A percentile compares a stretch with the other conserved stretches of the same genome.
Evolutionary conservation across 1,284 basidiomycete species (phyloP).

Genomic region (Moesziomyces globuligerus): DNA sequence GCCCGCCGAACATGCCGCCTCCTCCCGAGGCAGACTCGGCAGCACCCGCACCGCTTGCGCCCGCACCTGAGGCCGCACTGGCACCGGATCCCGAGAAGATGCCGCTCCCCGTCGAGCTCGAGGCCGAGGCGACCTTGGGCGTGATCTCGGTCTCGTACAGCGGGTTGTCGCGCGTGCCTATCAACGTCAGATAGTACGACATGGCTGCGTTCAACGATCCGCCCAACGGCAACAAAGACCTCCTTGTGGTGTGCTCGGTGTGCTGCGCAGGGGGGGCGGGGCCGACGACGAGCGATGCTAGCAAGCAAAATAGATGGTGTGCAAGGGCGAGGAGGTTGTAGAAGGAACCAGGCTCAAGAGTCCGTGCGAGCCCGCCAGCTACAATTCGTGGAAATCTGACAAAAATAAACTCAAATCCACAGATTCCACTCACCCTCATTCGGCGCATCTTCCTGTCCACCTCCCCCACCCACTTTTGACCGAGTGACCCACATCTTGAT

Average conservation of each 20-base stretch:
- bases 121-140: conserved; percentile 35
- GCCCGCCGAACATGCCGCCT: conserved; percentile 31
- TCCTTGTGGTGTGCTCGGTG: no score
- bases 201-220: conserved; percentile 6
- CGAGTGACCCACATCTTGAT: no score
- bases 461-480: no score
- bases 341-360: not conserved
- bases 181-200: conserved; percentile 64
- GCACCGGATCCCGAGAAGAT: not conserved
- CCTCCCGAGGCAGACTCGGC: conserved; percentile 10
- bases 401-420: not conserved
- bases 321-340: not conserved
- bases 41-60: conserved; percentile 1
- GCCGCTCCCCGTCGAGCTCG: conserved; percentile 7
- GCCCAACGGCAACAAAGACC: conserved; percentile 1
- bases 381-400: not conserved
- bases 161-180: conserved; percentile 64
- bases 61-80: not conserved
- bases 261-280: no score
- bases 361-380: not conserved
- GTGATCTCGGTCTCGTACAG: conserved; percentile 64
- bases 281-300: no score
- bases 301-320: not conserved
- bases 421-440: not conserved
- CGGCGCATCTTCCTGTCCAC: not conserved